Base-by-base conservation (phyloP, 78 protist genomes). In the Dictyostelium discoideum region DNA sequence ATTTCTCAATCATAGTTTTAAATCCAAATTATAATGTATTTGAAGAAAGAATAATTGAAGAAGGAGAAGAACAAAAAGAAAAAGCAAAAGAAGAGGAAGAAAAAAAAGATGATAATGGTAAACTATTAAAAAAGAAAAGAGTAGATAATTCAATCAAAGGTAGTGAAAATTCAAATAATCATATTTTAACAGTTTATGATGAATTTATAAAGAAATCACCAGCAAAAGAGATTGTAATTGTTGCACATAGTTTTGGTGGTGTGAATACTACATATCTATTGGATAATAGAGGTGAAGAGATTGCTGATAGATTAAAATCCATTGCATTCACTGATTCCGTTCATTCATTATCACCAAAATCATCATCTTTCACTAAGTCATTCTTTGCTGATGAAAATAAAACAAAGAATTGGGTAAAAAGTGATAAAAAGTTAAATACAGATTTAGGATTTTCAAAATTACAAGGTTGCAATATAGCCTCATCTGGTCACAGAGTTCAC, bases 191-290 rank as follows among this genome's bases (percentile, higher is more conserved):
- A 20, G 73, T 63, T 10, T 82, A 24, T 22, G 85, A 82, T n/a
- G 10, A 81, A 26, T 85, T 79, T 48, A 40, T 93, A 74, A 39
- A 37, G 11, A 5, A 60, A 13, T 73, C 92, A 57, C 77, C 85
- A 29, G 97, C 97, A 44, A 54, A 63, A 44, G 11, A 79, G 18
- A 73, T 94, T 26, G 85, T 72, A 0, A 87, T 94, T 57, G 90
- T 94, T 6, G 97, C 97, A 9, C 97, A 94, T 46, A 76, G 87
- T 37, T 94, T 44, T 67, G 97, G 97, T 32, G 97, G 97, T 39
- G 60, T 67, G 7, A 18, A 79, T 6, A 94, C 97, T 0, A n/a
- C 65, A 3, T 10, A 78, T 22, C 32, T 94, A 3, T 24, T 86
- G 16, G 74, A n/a, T 11, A 37, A 42, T 14, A 67, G 67, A 22